Evolutionary conservation across 192 early-diverging fungal species (phyloP).

Genomic region (Coemansia erecta): DNA sequence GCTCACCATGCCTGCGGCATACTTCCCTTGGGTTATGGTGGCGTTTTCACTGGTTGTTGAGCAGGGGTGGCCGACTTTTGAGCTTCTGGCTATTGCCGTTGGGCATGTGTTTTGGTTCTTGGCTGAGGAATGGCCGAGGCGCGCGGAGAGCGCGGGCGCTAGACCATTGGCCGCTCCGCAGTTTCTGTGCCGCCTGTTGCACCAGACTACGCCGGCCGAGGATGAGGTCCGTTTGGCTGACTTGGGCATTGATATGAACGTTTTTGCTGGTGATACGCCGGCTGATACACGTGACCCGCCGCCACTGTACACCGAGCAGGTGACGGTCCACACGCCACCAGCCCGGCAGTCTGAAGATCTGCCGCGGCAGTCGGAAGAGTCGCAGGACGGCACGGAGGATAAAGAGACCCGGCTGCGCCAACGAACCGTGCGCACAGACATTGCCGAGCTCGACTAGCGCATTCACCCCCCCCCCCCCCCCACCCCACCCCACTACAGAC

Average conservation of each 20-base stretch:
- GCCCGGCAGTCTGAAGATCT: too few species aligned
- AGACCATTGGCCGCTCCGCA: slow-evolving; percentile 24
- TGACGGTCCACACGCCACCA: too few species aligned
- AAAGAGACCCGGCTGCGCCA: too few species aligned
- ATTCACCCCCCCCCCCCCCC: too few species aligned
- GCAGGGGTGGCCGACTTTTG: slow-evolving; percentile 68
- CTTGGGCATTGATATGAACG: not conserved
- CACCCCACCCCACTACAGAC: too few species aligned
- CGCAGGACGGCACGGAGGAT: too few species aligned
- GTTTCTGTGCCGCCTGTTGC: slow-evolving; percentile 28
- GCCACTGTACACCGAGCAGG: too few species aligned
- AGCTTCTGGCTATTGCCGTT: slow-evolving; percentile 79
- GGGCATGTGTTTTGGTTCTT: slow-evolving; percentile 96
- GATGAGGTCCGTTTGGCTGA: not conserved
- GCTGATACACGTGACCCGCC: too few species aligned
- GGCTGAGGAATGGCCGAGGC: slow-evolving; percentile 88
- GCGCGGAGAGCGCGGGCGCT: slow-evolving; percentile 55
- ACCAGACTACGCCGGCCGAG: slow-evolving; percentile 22
- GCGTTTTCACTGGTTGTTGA: slow-evolving; percentile 81
- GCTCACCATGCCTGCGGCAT: slow-evolving; percentile 88
- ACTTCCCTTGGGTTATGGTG: slow-evolving; percentile 87
- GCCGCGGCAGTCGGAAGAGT: too few species aligned
- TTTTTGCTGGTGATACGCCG: not conserved
- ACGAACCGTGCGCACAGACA: too few species aligned
- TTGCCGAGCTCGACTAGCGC: too few species aligned